These are phyloP conservation scores for Chrysoporthe austroafricana DNA, from an alignment of 2,329 filamentous ascomycete species.

Conservation along the genomic window DNA sequence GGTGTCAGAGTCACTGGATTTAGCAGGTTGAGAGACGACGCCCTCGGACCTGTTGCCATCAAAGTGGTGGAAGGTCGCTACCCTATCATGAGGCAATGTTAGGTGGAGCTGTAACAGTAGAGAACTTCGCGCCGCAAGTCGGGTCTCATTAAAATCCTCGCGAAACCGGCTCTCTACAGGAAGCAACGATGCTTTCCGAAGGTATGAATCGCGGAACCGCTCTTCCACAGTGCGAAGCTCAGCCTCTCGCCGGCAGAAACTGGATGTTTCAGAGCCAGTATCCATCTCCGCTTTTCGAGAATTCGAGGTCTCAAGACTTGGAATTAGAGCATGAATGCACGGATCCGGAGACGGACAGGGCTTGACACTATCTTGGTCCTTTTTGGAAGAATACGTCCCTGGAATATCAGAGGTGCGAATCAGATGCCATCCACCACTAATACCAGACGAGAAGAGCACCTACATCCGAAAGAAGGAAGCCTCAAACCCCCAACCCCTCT, in stretches of 20 bases:
- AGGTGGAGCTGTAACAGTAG: constrained; percentile 44
- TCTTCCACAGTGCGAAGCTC: constrained; percentile 46
- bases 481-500: constrained; percentile 16
- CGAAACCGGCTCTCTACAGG: constrained; percentile 45
- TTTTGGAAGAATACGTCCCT: constrained; percentile 14
- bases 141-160: constrained; percentile 42
- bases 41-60: constrained; percentile 22
- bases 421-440: background rate
- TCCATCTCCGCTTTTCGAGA: constrained; percentile 29
- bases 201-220: constrained; percentile 43
- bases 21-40: background rate
- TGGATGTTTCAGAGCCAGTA: constrained; percentile 42
- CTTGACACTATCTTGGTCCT: background rate
- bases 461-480: constrained; percentile 22
- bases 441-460: background rate
- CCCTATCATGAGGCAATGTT: constrained; percentile 36
- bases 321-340: constrained; percentile 1
- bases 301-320: constrained; percentile 8
- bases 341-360: constrained; percentile 4
- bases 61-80: constrained; percentile 31
- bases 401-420: background rate
- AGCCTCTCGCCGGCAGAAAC: constrained; percentile 43
- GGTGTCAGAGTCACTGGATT: constrained; percentile 1
- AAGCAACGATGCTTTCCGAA: constrained; percentile 37
- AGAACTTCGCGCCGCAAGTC: constrained; percentile 31